Evolutionary conservation across 1,284 basidiomycete species (phyloP).

Genomic region (Trichosporon ovoides): DNA sequence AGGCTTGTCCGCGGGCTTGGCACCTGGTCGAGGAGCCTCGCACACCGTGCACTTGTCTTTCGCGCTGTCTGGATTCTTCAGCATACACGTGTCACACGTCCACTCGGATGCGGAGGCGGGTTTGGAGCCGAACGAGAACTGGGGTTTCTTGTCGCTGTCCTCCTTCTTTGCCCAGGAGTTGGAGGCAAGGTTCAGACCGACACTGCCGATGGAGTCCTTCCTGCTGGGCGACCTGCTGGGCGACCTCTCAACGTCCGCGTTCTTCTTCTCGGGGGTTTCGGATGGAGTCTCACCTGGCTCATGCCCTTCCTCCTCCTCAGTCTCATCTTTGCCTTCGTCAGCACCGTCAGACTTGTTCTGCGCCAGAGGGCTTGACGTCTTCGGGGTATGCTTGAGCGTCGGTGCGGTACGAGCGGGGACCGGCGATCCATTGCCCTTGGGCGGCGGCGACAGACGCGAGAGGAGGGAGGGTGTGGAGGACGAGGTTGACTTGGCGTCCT

Average conservation of each 20-base stretch:
- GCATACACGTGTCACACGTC: constrained; percentile 53
- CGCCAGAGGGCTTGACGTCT: constrained; percentile 37
- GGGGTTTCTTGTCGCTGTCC: not conserved
- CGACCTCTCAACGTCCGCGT: no score
- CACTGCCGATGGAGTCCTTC: constrained; percentile 3
- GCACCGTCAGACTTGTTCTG: constrained; percentile 6
- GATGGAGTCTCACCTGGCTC: constrained; percentile 16
- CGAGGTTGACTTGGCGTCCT: not conserved
- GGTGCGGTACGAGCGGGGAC: not conserved
- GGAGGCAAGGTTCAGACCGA: constrained; percentile 1
- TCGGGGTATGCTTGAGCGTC: constrained; percentile 36
- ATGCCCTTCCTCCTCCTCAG: constrained; percentile 2
- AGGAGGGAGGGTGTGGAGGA: constrained; percentile 12
- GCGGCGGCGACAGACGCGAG: constrained; percentile 14
- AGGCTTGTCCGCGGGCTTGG: constrained; percentile 4
- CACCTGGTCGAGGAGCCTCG: constrained; percentile 47
- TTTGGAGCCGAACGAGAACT: constrained; percentile 1
- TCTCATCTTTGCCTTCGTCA: no score
- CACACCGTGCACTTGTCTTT: constrained; percentile 55
- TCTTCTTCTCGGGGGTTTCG: not conserved
- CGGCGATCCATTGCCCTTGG: not conserved
- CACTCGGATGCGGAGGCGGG: constrained; percentile 38
- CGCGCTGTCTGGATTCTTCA: constrained; percentile 52
- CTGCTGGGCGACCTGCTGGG: not conserved
- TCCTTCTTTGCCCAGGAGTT: constrained; percentile 1